Evolutionary conservation across 257 asterid species (phyloP), one percentile per base, ranked within the genome.

Genomic region (Capsicum chinense): DNA sequence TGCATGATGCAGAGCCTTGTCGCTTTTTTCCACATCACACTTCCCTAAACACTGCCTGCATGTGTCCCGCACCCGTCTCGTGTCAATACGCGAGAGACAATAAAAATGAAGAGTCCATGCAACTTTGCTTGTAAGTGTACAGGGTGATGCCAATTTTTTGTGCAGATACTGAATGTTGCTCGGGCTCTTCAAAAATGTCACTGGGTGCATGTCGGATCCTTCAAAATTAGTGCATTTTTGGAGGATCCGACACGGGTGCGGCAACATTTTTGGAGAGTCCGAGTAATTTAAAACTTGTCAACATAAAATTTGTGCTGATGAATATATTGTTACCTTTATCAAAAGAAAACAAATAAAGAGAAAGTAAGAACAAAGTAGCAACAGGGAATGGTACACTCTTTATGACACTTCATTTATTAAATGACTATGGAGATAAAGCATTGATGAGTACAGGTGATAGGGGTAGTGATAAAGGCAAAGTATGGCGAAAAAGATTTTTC

Each of bases 381-480:
- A 66, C 8, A 11, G 48, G 47, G 48, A 67, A 13, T 0, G n/a
- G 74, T 6, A 67, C 35, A 35, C 19, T 14, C 74, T 19, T 67
- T 14, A 39, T 67, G 19, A 67, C 50, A 67, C 74, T 67, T 35
- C 71, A 67, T 35, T 35, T 67, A 67, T 67, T 67, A 67, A 67
- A 67, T 67, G 50, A 35, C 74, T 35, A 35, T 67, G 74, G 50
- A 67, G 21, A 67, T 67, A 12, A 67, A 14, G 74, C 13, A 67
- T 35, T 67, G 74, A 67, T 14, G 74, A 33, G 44, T n/a, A 66
- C 73, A 33, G 73, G 48, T 33, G 15, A 12, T 56, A 56, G 19
- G n/a, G 5, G 5, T 14, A 6, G 60, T 56, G 74, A 67, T 35
- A 35, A 67, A 35, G 50, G 21, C 50, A 35, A 67, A 13, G 74